Conservation (phyloP, 78 protist species). For the slime mould (Dictyostelium discoideum) region DNA sequence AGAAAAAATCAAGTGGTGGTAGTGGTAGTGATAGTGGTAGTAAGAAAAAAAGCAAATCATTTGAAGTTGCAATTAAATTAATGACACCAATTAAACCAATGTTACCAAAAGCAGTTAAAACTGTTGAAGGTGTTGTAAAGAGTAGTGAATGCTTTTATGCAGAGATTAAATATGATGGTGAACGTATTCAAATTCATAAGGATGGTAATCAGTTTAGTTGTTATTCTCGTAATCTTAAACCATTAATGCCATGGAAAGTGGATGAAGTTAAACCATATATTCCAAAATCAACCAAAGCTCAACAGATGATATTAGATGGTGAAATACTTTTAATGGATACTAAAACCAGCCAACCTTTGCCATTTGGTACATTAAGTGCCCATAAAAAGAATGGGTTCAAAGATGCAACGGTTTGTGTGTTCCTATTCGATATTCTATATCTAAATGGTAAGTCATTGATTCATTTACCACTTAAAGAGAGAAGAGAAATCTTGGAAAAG, state of each 20-base stretch:
- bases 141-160: constrained; percentile 50
- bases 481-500: constrained; percentile 83
- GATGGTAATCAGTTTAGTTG: constrained; percentile 77
- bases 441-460: constrained; percentile 85
- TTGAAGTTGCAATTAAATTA: constrained; percentile 41
- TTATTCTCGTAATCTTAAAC: constrained; percentile 87
- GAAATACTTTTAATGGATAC: constrained; percentile 87
- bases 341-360: constrained; percentile 73
- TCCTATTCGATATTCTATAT: constrained; percentile 92
- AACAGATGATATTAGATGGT: constrained; percentile 85
- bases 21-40: background rate
- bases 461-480: constrained; percentile 63
- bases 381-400: constrained; percentile 87
- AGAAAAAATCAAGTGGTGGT: background rate
- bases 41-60: background rate
- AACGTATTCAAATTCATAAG: constrained; percentile 94
- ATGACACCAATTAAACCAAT: constrained; percentile 91
- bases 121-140: constrained; percentile 40
- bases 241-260: constrained; percentile 81
- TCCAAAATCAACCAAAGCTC: constrained; percentile 74
- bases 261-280: constrained; percentile 54
- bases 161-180: constrained; percentile 95
- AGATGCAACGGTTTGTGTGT: constrained; percentile 84
- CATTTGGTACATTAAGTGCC: constrained; percentile 91
- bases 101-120: constrained; percentile 85